These are phyloP conservation scores for Suhomyces ambrosiae DNA, from an alignment of 1,139 yeast genomes.

Conservation along the genomic window DNA sequence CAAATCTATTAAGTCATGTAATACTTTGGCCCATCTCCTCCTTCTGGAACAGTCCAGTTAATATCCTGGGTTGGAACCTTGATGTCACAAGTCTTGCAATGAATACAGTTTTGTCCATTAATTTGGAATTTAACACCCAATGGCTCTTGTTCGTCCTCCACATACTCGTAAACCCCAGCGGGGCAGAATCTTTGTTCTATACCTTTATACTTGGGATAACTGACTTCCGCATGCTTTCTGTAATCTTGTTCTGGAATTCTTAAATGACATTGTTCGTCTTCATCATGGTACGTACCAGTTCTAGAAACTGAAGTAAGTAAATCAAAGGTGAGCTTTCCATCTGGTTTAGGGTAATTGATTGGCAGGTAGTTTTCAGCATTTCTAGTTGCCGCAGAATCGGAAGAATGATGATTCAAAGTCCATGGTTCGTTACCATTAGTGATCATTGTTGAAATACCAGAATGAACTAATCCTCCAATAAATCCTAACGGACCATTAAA, in stretches of 20 bases:
- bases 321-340: slow-evolving; percentile 86
- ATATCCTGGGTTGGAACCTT: slow-evolving; percentile 95
- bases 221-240: slow-evolving; percentile 61
- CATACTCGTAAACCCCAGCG: slow-evolving; percentile 95
- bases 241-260: slow-evolving; percentile 75
- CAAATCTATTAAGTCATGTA: slow-evolving; percentile 69
- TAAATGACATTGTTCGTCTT: slow-evolving; percentile 88
- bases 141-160: slow-evolving; percentile 61
- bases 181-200: slow-evolving; percentile 93
- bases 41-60: slow-evolving; percentile 95
- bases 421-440: slow-evolving; percentile 82
- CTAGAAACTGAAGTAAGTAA: slow-evolving; percentile 88
- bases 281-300: slow-evolving; percentile 95
- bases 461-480: slow-evolving; percentile 76
- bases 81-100: slow-evolving; percentile 97
- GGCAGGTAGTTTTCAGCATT: slow-evolving; percentile 66
- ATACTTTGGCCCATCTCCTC: slow-evolving; percentile 97
- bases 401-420: slow-evolving; percentile 71
- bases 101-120: slow-evolving; percentile 95
- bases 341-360: slow-evolving; percentile 92
- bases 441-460: slow-evolving; percentile 82
- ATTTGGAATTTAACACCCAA: slow-evolving; percentile 84
- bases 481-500: slow-evolving; percentile 73
- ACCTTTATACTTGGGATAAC: slow-evolving; percentile 80
- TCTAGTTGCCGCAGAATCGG: slow-evolving; percentile 74